Base-by-base conservation (phyloP, 163 green algal genomes). In the Scenedesmus sp. region DNA sequence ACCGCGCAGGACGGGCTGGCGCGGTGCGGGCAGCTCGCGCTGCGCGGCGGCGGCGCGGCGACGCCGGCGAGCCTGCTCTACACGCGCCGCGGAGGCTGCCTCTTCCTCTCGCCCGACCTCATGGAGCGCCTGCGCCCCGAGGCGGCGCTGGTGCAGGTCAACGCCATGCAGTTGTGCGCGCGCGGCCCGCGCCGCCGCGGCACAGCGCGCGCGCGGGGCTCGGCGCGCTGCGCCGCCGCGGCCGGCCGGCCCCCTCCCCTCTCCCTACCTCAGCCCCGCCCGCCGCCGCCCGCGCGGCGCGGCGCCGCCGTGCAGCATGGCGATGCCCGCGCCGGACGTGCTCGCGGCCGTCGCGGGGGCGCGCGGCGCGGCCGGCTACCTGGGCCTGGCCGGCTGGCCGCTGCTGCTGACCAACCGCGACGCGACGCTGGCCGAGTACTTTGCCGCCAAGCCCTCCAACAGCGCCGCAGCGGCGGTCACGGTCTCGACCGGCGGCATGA, bases 111-210 rank as follows among this genome's bases (percentile, higher is more conserved):
- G 17, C 81, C 86, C 1, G 90, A 94, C 75, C 57, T 93, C 39
- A 48, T 93, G 5, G 83, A 85, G 2, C 72, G 64, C 6, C 70
- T 94, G 24, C 69, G 80, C 3, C 87, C 83, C 0, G 63, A 78
- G 0, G 70, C 81, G 2, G 66, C 83, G 39, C 70, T 48, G 3
- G 31, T 90, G 26, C 82, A 91, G 28, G 48, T 94, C 22, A 82
- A 89, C 65, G 71, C 67, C 6, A 75, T 88, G 64, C 84, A 92
- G 7, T 92, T 92, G 90, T 94, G 60, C 78, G 87, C n/a, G n/a
- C n/a, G n/a, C n/a, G n/a, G n/a, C n/a, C n/a, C n/a, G n/a, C n/a
- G n/a, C n/a, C n/a, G n/a, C n/a, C n/a, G n/a, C n/a, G n/a, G n/a
- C n/a, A n/a, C n/a, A n/a, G n/a, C n/a, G n/a, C n/a, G n/a, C n/a